These are phyloP conservation scores for Alternaria longipes DNA, from an alignment of 2,329 filamentous ascomycete genomes.

Conservation along the genomic window DNA sequence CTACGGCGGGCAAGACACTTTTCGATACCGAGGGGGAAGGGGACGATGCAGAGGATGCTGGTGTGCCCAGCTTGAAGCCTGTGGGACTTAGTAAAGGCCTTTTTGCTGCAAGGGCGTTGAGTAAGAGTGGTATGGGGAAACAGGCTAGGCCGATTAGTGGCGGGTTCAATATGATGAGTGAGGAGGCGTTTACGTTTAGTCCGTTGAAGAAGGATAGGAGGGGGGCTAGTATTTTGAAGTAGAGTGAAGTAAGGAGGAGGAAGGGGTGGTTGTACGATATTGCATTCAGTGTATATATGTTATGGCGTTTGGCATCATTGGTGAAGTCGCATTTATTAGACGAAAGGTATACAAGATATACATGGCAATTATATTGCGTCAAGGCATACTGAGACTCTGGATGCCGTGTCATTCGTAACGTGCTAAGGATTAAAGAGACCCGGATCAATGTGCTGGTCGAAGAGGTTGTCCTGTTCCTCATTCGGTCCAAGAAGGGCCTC, in stretches of 20 bases:
- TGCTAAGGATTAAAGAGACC: too few relatives aligned
- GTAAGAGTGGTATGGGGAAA: conserved; percentile 45
- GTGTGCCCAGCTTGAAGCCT: conserved; percentile 37
- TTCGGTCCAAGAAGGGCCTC: too few relatives aligned
- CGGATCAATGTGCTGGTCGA: too few relatives aligned
- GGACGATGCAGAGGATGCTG: conserved; percentile 43
- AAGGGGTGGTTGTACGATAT: background rate
- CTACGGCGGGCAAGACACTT: conserved; percentile 67
- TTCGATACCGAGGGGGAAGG: conserved; percentile 62
- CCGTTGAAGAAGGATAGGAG: conserved; percentile 54
- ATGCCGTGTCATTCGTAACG: too few relatives aligned
- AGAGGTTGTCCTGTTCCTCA: too few relatives aligned
- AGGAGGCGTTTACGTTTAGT: conserved; percentile 52
- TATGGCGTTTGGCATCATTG: background rate
- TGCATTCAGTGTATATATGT: background rate
- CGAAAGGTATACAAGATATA: too few relatives aligned
- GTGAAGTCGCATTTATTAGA: background rate
- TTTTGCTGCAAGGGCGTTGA: conserved; percentile 50
- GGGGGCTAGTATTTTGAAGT: conserved; percentile 32
- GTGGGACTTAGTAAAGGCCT: conserved; percentile 47
- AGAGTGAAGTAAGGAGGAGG: background rate
- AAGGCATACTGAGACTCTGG: too few relatives aligned
- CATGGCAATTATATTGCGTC: too few relatives aligned
- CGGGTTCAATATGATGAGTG: conserved; percentile 48
- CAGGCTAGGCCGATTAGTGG: conserved; percentile 43